Conservation (phyloP, 768 basidiomycete genomes). For the Strobilomyces echinocephalus region DNA sequence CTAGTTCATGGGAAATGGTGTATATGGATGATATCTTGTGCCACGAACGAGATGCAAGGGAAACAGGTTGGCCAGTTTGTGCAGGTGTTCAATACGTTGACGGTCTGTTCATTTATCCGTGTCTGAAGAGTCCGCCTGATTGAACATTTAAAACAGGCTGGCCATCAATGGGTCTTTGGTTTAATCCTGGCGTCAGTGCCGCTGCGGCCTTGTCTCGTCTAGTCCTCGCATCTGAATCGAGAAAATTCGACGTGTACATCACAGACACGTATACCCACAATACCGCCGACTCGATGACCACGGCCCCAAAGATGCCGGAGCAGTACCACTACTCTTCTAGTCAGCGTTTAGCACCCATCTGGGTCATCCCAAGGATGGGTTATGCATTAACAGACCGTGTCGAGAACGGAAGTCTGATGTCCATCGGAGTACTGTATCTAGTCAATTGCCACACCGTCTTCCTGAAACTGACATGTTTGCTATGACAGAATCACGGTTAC, state of each 20-base stretch:
- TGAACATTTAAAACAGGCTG: constrained; percentile 53
- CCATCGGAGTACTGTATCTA: constrained; percentile 59
- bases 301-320: constrained; percentile 56
- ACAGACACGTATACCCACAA: constrained; percentile 7
- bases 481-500: constrained; percentile 75
- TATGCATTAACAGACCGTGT: constrained; percentile 71
- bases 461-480: background rate
- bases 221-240: constrained; percentile 39
- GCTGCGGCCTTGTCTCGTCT: constrained; percentile 52
- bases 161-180: constrained; percentile 83
- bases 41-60: constrained; percentile 1
- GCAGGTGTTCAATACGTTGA: constrained; percentile 7
- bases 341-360: constrained; percentile 77
- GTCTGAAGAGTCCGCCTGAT: background rate
- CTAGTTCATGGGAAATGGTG: constrained; percentile 65
- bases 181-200: constrained; percentile 51
- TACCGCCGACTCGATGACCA: background rate
- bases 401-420: constrained; percentile 47
- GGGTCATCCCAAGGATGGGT: constrained; percentile 72
- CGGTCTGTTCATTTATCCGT: constrained; percentile 6
- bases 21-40: constrained; percentile 58
- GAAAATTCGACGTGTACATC: constrained; percentile 58
- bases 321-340: constrained; percentile 69
- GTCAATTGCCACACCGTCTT: background rate
- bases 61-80: constrained; percentile 12